Conservation (phyloP, 805 yeast species). For the Pichia nakasei region DNA sequence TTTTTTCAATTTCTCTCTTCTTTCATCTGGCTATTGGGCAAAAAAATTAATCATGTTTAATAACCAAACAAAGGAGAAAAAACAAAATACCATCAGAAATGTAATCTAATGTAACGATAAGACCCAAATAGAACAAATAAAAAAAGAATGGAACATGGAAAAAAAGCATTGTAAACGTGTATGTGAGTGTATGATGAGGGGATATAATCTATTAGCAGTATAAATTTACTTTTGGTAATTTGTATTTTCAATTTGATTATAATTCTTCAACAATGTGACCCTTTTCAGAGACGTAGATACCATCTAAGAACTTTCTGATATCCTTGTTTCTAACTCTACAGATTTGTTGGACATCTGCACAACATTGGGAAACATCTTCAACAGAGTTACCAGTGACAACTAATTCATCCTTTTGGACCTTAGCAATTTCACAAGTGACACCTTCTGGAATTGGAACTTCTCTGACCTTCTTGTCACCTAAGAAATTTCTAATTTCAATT, state of each 20-base stretch:
- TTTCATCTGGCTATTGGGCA: no score
- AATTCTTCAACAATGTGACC: slow-evolving; percentile 63
- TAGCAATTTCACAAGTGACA: slow-evolving; percentile 74
- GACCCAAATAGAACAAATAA: not conserved
- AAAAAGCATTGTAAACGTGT: slow-evolving; percentile 1
- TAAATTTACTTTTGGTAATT: not conserved
- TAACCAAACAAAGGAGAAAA: no score
- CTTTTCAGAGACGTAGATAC: slow-evolving; percentile 97
- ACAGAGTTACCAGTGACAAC: slow-evolving; percentile 89
- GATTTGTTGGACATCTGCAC: slow-evolving; percentile 96
- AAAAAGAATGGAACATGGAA: not conserved
- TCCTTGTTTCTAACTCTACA: slow-evolving; percentile 99
- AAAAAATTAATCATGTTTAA: no score
- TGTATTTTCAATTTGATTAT: slow-evolving; percentile 6
- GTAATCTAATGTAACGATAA: no score
- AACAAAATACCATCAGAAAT: no score
- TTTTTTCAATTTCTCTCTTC: no score
- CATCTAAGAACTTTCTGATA: slow-evolving; percentile 99
- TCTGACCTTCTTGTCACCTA: slow-evolving; percentile 99
- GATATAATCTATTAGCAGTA: not conserved
- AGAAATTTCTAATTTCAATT: slow-evolving; percentile 98
- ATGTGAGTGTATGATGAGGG: slow-evolving; percentile 1
- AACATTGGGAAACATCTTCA: slow-evolving; percentile 95
- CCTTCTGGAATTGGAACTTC: slow-evolving; percentile 79
- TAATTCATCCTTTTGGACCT: slow-evolving; percentile 90